Evolutionary conservation across 2,329 filamentous ascomycete genomes (phyloP), one percentile per base, ranked within the genome.

Genomic region (Chaetomium strumarium): DNA sequence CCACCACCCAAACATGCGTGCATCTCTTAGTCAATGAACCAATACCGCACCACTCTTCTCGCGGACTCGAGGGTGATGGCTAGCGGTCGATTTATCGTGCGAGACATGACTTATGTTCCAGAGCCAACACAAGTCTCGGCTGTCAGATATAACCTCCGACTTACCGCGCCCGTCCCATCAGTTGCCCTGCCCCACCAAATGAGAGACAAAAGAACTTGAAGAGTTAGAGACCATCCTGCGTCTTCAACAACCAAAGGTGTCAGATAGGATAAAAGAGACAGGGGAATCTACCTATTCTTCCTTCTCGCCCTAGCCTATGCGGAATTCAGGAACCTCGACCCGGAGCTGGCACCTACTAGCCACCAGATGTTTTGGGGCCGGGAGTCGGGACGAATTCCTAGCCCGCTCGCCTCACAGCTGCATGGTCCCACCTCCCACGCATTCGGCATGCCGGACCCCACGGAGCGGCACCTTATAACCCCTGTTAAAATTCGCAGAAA

Each of bases 401-500:
- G n/a, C 24, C 24, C 24, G 34, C 12, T n/a, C n/a, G 34, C 34
- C n/a, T 9, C 34, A 53, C 19, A 20, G 33, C 43, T 38, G 44
- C 29, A 24, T 24, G 24, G 40, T 50, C 51, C 50, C 49, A 46
- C 55, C 50, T 52, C 38, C 53, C 52, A 39, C 30, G 24, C 4
- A 24, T 54, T 40, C 39, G 43, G 56, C 40, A 17, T 34, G 55
- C 49, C 24, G 33, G 46, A 56, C 55, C 59, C 57, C 57, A 56
- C 55, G 48, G 37, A 14, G 17, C 37, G 24, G 33, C 19, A 49
- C 52, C 14, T 11, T 44, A 36, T 43, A n/a, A 4, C 45, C 51
- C 49, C 52, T 57, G 53, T 51, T n/a, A n/a, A 56, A 58, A 56
- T 12, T 45, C 47, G 55, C 46, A 37, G 39, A 55, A 56, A 56